phyloP scores from a whole-genome alignment of 164 flowering plant species.

The Vitis rupestris region DNA sequence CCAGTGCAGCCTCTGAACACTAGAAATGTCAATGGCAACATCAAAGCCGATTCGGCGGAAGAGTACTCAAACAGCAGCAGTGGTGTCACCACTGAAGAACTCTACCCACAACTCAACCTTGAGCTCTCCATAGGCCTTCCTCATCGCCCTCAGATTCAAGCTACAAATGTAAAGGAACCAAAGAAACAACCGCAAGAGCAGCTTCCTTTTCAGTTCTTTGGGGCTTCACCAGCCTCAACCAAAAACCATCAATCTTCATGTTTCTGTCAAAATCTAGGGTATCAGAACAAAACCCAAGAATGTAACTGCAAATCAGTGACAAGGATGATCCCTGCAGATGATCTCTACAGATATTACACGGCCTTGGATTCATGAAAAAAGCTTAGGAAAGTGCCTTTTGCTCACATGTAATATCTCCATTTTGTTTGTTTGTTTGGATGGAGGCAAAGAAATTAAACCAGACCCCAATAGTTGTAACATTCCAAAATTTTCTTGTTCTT shows the following conservation, averaged over 20 bases:
- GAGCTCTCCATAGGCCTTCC: constrained; percentile 31
- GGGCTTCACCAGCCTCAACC: neutral
- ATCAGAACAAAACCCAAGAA: constrained; percentile 2
- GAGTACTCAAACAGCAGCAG: constrained; percentile 18
- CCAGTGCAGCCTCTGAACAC: too few species aligned
- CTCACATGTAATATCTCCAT: neutral
- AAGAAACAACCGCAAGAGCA: too few species aligned
- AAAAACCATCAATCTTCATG: neutral
- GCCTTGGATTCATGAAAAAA: constrained; percentile 9
- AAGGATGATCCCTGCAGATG: neutral
- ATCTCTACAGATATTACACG: constrained; percentile 5
- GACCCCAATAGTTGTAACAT: neutral
- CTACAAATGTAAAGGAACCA: too few species aligned
- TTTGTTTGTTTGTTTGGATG: neutral
- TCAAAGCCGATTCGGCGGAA: neutral
- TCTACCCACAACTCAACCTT: constrained; percentile 20
- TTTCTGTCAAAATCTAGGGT: constrained; percentile 12
- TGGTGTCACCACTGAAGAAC: constrained; percentile 20
- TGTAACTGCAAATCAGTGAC: constrained; percentile 12
- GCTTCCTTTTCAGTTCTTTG: too few species aligned
- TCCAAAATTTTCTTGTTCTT: neutral
- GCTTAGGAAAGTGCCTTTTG: too few species aligned
- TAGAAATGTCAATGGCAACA: neutral
- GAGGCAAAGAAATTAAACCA: neutral
- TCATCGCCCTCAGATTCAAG: too few species aligned